Evolutionary conservation across 2,329 filamentous ascomycete genomes (phyloP).

Genomic region (Penicillium sp.): DNA sequence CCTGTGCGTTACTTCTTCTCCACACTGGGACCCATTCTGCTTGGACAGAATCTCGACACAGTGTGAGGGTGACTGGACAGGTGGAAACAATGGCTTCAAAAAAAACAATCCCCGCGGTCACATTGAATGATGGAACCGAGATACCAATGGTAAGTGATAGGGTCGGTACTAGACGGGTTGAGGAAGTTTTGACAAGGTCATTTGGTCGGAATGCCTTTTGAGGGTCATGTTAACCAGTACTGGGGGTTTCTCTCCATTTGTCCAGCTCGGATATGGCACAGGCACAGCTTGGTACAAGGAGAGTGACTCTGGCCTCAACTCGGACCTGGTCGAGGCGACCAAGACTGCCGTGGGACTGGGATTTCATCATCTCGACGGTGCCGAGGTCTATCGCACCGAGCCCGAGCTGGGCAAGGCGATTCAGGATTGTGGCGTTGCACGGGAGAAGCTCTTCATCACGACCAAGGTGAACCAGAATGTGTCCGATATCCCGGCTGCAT

Average conservation of each 20-base stretch:
- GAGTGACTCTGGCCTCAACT: constrained; percentile 45
- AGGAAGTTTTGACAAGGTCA: too few relatives aligned
- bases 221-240: too few relatives aligned
- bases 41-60: too few relatives aligned
- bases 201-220: too few relatives aligned
- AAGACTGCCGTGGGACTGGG: constrained; percentile 55
- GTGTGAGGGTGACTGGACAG: too few relatives aligned
- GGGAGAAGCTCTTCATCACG: constrained; percentile 48
- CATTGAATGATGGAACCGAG: background rate
- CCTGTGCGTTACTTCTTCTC: too few relatives aligned
- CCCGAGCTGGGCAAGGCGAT: constrained; percentile 45
- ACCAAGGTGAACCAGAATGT: constrained; percentile 54
- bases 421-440: constrained; percentile 40
- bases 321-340: constrained; percentile 48
- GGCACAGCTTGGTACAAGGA: constrained; percentile 61
- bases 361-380: constrained; percentile 58
- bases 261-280: constrained; percentile 54
- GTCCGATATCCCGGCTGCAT: constrained; percentile 49
- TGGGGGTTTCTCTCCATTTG: background rate
- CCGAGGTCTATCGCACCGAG: constrained; percentile 51
- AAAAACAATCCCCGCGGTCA: too few relatives aligned
- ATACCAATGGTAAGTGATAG: background rate
- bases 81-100: too few relatives aligned
- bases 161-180: too few relatives aligned
- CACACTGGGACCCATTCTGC: too few relatives aligned